These are phyloP conservation scores for Graphiopsis chlorocephala DNA, from an alignment of 2,329 filamentous ascomycete genomes.

Conservation along the genomic window DNA sequence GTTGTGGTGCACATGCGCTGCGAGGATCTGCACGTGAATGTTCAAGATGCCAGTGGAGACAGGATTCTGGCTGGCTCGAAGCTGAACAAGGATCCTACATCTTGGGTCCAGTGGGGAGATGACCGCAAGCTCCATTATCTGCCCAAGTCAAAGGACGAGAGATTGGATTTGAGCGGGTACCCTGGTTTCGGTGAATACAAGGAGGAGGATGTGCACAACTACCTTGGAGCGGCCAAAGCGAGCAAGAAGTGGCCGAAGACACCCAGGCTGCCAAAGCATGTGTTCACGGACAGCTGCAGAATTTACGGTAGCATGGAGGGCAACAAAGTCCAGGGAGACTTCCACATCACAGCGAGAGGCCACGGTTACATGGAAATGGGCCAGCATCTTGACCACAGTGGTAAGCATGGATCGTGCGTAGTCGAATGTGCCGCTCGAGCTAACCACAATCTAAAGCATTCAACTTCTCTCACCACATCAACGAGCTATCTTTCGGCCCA, in stretches of 20 bases:
- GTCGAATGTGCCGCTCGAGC: background rate
- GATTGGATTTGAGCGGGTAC: constrained; percentile 41
- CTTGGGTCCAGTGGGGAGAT: constrained; percentile 79
- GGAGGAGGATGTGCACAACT: constrained; percentile 89
- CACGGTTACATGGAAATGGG: constrained; percentile 88
- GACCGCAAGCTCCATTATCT: constrained; percentile 55
- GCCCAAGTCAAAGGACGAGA: constrained; percentile 60
- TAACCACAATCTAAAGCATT: constrained; percentile 57
- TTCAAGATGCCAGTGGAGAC: constrained; percentile 92
- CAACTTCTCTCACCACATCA: constrained; percentile 97
- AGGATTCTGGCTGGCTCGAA: constrained; percentile 77
- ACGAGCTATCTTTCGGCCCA: constrained; percentile 93
- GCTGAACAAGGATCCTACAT: constrained; percentile 72
- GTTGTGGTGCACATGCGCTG: constrained; percentile 89
- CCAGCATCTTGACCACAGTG: constrained; percentile 74
- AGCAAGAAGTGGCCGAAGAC: constrained; percentile 70
- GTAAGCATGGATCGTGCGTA: constrained; percentile 46
- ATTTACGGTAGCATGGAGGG: constrained; percentile 86
- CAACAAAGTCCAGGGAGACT: constrained; percentile 97
- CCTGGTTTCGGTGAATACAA: constrained; percentile 48
- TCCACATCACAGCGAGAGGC: constrained; percentile 92
- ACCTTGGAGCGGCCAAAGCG: constrained; percentile 69
- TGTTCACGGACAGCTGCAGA: constrained; percentile 69
- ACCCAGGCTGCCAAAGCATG: constrained; percentile 56
- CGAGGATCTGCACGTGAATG: constrained; percentile 86